Evolutionary conservation across 2,329 filamentous ascomycete species (phyloP).

Genomic region (Pyrenophora teres): DNA sequence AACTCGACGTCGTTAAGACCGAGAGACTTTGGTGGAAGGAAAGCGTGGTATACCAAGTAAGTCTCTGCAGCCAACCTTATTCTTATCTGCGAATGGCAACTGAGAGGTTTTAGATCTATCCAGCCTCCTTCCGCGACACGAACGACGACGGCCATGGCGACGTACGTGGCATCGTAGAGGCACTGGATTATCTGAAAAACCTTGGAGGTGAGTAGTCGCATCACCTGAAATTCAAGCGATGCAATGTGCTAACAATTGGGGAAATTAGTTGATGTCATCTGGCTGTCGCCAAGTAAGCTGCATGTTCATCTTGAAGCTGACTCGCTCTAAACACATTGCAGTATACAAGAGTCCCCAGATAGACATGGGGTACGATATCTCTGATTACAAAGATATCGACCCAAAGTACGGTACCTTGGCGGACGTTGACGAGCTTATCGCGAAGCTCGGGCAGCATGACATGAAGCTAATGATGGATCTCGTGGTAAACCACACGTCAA

Average conservation of each 20-base stretch:
- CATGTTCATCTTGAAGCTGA: too few relatives aligned
- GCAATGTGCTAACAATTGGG: too few relatives aligned
- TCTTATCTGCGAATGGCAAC: too few relatives aligned
- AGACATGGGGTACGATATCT: conserved; percentile 51
- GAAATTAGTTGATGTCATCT: too few relatives aligned
- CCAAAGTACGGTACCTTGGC: conserved; percentile 46
- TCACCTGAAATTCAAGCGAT: too few relatives aligned
- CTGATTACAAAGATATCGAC: conserved; percentile 49
- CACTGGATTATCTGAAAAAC: too few relatives aligned
- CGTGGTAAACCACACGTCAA: conserved; percentile 50
- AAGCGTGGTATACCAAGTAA: neutral
- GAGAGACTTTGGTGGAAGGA: neutral
- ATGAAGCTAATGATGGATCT: conserved; percentile 51
- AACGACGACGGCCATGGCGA: too few relatives aligned
- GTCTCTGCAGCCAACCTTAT: neutral
- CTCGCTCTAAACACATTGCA: conserved; percentile 8
- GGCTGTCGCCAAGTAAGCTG: too few relatives aligned
- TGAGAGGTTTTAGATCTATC: too few relatives aligned
- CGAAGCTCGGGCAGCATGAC: conserved; percentile 40
- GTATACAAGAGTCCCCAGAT: conserved; percentile 55
- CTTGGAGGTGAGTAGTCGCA: too few relatives aligned
- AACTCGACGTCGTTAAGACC: neutral
- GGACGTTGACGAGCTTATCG: conserved; percentile 48
- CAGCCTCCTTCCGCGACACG: too few relatives aligned
- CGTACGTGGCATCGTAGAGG: too few relatives aligned